Conservation (phyloP, 768 basidiomycete species). For the Mycena chlorophos region DNA sequence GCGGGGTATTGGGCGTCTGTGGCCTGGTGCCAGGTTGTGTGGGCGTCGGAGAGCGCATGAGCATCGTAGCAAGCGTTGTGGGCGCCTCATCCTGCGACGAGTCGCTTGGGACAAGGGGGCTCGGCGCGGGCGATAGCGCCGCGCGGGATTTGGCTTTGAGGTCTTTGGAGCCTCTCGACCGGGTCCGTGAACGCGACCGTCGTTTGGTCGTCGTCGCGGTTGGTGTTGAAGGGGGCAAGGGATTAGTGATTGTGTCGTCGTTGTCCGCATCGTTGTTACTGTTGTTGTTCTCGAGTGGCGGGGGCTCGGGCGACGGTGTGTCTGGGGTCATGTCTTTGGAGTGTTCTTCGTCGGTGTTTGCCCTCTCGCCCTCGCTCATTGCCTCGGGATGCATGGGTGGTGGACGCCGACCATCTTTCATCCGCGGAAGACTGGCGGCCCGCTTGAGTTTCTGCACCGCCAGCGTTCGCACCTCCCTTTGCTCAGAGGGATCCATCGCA, state of each 20-base stretch:
- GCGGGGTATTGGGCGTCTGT: slow-evolving; percentile 51
- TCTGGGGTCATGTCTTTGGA: slow-evolving; percentile 32
- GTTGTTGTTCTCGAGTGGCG: slow-evolving; percentile 39
- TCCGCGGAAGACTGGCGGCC: slow-evolving; percentile 86
- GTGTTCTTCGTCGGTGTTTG: slow-evolving; percentile 40
- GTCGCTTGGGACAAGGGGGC: slow-evolving; percentile 53
- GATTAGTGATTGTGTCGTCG: slow-evolving; percentile 44
- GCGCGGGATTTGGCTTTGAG: slow-evolving; percentile 60
- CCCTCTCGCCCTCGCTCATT: slow-evolving; percentile 79
- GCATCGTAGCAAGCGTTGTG: slow-evolving; percentile 42
- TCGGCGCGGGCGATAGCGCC: slow-evolving; percentile 47
- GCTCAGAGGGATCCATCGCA: slow-evolving; percentile 46
- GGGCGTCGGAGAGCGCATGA: slow-evolving; percentile 55
- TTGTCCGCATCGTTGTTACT: too few relatives aligned
- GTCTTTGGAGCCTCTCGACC: slow-evolving; percentile 77
- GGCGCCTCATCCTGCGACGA: slow-evolving; percentile 68
- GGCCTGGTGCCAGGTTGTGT: slow-evolving; percentile 61
- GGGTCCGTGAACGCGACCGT: slow-evolving; percentile 74
- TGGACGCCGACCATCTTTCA: slow-evolving; percentile 87
- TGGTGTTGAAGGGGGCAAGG: too few relatives aligned
- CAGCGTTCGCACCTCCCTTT: slow-evolving; percentile 77
- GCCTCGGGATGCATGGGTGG: slow-evolving; percentile 85
- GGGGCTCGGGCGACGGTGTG: slow-evolving; percentile 27
- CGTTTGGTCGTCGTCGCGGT: too few relatives aligned
- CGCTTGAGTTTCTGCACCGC: slow-evolving; percentile 90